Conservation (phyloP, 139 green algal species). For the Volvox africanus region DNA sequence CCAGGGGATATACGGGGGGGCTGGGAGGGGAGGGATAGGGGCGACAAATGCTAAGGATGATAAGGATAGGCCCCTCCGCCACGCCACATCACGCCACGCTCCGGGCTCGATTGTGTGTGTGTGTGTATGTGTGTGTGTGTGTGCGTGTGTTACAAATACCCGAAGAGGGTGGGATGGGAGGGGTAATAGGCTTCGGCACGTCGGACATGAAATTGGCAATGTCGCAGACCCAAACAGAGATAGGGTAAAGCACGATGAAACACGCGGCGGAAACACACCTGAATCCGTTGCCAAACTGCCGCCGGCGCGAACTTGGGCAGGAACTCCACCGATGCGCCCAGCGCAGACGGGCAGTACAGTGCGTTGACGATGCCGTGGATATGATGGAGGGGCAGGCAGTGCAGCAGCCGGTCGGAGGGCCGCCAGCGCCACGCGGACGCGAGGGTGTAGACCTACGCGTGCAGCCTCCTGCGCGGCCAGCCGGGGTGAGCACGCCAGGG, state of each 20-base stretch:
- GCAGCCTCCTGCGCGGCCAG: slow-evolving; percentile 67
- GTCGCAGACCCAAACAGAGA: too few relatives aligned
- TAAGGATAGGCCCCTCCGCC: too few relatives aligned
- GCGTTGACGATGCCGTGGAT: slow-evolving; percentile 97
- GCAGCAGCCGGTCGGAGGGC: slow-evolving; percentile 84
- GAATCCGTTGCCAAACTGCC: slow-evolving; percentile 74
- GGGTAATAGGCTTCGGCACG: too few relatives aligned
- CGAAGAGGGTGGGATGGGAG: too few relatives aligned
- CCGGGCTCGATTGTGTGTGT: too few relatives aligned
- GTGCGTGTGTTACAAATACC: too few relatives aligned
- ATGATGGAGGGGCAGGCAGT: slow-evolving; percentile 95
- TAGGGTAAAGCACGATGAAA: too few relatives aligned
- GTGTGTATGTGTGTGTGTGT: too few relatives aligned
- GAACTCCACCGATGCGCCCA: slow-evolving; percentile 85
- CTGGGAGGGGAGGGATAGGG: neutral
- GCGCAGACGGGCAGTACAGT: slow-evolving; percentile 80
- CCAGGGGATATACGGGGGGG: neutral
- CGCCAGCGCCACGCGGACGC: slow-evolving; percentile 85
- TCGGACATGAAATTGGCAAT: too few relatives aligned
- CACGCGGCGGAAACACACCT: too few relatives aligned
- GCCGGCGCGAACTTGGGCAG: slow-evolving; percentile 82
- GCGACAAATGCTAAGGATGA: neutral
- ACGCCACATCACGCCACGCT: too few relatives aligned
- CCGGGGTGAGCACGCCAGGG: too few relatives aligned
- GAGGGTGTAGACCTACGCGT: slow-evolving; percentile 78